Conservation (phyloP, 768 basidiomycete genomes). For the Mycena olivaceomarginata region DNA sequence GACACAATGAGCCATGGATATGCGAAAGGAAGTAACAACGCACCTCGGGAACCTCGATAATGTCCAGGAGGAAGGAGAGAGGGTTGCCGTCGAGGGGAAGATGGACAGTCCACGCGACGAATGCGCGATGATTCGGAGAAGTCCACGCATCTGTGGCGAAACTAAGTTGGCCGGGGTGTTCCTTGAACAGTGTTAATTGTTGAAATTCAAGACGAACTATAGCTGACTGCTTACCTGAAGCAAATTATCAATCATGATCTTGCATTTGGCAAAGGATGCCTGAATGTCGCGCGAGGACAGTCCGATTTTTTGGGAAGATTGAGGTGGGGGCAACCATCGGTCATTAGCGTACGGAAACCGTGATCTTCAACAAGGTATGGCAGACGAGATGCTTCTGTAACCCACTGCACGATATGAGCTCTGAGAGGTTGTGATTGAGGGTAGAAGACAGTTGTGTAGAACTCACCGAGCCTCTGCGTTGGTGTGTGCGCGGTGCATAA, state of each 20-base stretch:
- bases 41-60: slow-evolving; percentile 58
- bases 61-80: slow-evolving; percentile 55
- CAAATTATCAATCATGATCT: slow-evolving; percentile 10
- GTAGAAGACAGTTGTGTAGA: too few species aligned
- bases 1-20: too few species aligned
- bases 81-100: slow-evolving; percentile 49
- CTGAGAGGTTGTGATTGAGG: too few species aligned
- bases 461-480: too few species aligned
- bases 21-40: background rate
- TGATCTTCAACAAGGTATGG: slow-evolving; percentile 57
- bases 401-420: slow-evolving; percentile 47
- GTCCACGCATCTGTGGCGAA: slow-evolving; percentile 58
- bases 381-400: slow-evolving; percentile 55
- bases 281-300: background rate
- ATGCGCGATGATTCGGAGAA: slow-evolving; percentile 40
- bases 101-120: slow-evolving; percentile 55
- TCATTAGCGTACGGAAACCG: slow-evolving; percentile 57
- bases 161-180: background rate
- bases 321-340: slow-evolving; percentile 55
- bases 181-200: background rate
- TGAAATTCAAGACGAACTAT: background rate
- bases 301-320: slow-evolving; percentile 53
- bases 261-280: background rate
- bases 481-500: too few species aligned
- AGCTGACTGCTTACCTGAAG: background rate